These are phyloP conservation scores for Kwoniella dejecticola DNA, from an alignment of 768 basidiomycete genomes.

Conservation along the genomic window DNA sequence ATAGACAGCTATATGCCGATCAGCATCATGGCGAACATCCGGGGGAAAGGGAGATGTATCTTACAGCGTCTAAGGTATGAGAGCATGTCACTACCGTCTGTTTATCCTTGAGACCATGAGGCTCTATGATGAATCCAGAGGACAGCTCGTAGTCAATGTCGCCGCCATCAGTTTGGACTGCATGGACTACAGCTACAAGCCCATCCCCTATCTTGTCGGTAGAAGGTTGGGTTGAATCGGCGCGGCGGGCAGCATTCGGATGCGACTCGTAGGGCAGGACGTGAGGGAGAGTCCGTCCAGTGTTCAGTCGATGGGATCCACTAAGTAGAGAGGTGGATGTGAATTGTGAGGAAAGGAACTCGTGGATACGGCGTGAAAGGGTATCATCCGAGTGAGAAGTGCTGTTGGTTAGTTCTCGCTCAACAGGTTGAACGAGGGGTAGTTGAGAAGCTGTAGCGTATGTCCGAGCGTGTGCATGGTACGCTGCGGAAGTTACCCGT, in stretches of 20 bases:
- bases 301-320: background rate
- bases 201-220: background rate
- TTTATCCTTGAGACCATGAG: background rate
- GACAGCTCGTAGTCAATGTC: constrained; percentile 4
- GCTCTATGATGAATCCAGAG: constrained; percentile 15
- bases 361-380: background rate
- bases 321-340: background rate
- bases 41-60: background rate
- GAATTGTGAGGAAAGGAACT: background rate
- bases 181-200: constrained; percentile 2
- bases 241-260: background rate
- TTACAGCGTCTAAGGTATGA: constrained; percentile 27
- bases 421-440: background rate
- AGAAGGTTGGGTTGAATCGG: background rate
- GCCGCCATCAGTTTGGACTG: background rate
- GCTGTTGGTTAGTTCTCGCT: background rate
- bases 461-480: too few species aligned
- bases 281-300: background rate
- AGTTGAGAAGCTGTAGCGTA: background rate
- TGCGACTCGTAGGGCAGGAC: constrained; percentile 10
- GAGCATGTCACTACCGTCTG: constrained; percentile 21
- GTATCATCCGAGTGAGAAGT: background rate
- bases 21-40: background rate
- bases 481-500: too few species aligned
- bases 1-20: constrained; percentile 11